These are phyloP conservation scores for Penicillium lividum DNA, from an alignment of 495 filamentous ascomycete genomes.

Conservation along the genomic window DNA sequence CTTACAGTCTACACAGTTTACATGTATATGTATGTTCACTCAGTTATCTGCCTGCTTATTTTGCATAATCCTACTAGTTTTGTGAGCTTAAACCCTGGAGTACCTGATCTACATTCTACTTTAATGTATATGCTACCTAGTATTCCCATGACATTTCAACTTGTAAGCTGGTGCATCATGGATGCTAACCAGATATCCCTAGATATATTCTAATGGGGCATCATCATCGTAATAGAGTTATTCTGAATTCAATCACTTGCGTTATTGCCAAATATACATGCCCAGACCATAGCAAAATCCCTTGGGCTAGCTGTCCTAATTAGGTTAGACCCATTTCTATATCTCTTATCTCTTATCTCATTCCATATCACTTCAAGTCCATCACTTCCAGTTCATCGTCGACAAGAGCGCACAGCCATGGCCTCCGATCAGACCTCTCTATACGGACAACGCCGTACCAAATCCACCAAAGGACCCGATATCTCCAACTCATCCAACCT, in stretches of 20 bases:
- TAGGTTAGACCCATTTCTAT: background rate
- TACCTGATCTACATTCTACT: no score
- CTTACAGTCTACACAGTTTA: no score
- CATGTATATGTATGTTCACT: no score
- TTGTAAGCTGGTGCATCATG: no score
- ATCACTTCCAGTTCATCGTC: background rate
- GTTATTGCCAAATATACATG: background rate
- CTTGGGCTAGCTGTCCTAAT: background rate
- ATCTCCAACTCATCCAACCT: constrained; percentile 72
- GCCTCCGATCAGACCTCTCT: constrained; percentile 45
- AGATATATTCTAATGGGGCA: no score
- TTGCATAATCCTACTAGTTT: no score
- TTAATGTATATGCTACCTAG: no score
- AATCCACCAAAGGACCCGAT: constrained; percentile 48
- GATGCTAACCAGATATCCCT: no score
- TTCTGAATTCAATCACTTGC: background rate
- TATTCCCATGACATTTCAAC: no score
- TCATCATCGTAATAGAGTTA: no score
- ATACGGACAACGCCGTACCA: constrained; percentile 71
- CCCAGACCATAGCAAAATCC: background rate
- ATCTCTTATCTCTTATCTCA: background rate
- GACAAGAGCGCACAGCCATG: constrained; percentile 10
- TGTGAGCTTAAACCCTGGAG: no score
- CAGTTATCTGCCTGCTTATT: no score
- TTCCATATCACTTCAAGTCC: background rate